These are phyloP conservation scores for Dipteronia dyeriana DNA, from an alignment of 345 rosid genomes.

Conservation along the genomic window DNA sequence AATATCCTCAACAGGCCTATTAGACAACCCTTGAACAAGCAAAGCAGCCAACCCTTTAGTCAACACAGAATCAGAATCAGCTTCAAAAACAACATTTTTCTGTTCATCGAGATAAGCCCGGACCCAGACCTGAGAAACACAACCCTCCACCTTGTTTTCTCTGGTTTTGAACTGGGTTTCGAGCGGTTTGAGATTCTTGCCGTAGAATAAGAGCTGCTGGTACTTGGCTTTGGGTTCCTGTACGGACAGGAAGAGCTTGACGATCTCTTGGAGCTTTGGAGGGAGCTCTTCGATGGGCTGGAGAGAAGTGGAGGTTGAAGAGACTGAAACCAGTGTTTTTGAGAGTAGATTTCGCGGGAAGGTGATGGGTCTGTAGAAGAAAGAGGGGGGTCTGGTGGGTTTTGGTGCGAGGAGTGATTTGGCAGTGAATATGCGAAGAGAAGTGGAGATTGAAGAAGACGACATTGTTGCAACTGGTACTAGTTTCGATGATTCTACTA, in stretches of 20 bases:
- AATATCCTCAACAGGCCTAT: slow-evolving; percentile 70
- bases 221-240: slow-evolving; percentile 73
- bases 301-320: slow-evolving; percentile 44
- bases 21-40: slow-evolving; percentile 82
- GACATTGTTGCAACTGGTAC: slow-evolving; percentile 16
- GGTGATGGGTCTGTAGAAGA: slow-evolving; percentile 36
- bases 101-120: slow-evolving; percentile 73
- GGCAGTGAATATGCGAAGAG: slow-evolving; percentile 40
- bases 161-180: slow-evolving; percentile 66
- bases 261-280: slow-evolving; percentile 79
- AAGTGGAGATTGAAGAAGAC: slow-evolving; percentile 28
- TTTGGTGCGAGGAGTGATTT: slow-evolving; percentile 28
- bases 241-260: slow-evolving; percentile 81
- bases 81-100: slow-evolving; percentile 71
- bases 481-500: not conserved
- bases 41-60: slow-evolving; percentile 92
- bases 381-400: slow-evolving; percentile 28
- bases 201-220: slow-evolving; percentile 84
- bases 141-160: slow-evolving; percentile 89
- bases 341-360: slow-evolving; percentile 27
- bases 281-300: slow-evolving; percentile 87
- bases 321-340: slow-evolving; percentile 9
- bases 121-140: slow-evolving; percentile 96
- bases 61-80: slow-evolving; percentile 87
- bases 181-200: slow-evolving; percentile 70